A percentile compares a stretch with the other conserved stretches of the same genome.
Conservation (phyloP, 352 stramenopile genomes). For the Globisporangium alternatum region DNA sequence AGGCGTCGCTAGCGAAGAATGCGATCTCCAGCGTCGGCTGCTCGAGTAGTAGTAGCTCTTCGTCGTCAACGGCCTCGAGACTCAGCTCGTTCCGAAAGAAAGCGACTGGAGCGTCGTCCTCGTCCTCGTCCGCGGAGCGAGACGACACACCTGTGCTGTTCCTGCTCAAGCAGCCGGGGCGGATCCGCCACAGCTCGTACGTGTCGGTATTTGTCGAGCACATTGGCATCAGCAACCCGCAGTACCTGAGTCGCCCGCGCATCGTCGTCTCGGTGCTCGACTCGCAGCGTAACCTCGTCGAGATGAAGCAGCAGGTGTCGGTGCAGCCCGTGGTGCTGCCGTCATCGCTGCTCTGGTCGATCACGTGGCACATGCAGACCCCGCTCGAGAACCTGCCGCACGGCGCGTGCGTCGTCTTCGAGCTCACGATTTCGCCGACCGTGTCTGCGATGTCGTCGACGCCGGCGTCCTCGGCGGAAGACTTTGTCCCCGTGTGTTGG, state of each 20-base stretch:
- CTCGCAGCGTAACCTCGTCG: conserved; percentile 57
- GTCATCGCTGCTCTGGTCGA: conserved; percentile 71
- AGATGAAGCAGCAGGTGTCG: conserved; percentile 77
- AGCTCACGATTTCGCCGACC: conserved; percentile 50
- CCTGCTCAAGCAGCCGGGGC: conserved; percentile 68
- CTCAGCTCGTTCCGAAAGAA: conserved; percentile 25
- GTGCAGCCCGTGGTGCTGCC: conserved; percentile 56
- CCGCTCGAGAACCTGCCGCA: conserved; percentile 89
- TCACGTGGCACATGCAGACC: conserved; percentile 93
- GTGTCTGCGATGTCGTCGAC: conserved; percentile 17
- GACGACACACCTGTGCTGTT: conserved; percentile 52
- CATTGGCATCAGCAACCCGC: conserved; percentile 50
- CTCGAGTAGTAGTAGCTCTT: conserved; percentile 7
- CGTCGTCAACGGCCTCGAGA: conserved; percentile 6
- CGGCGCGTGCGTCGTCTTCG: conserved; percentile 65
- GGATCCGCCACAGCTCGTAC: conserved; percentile 77
- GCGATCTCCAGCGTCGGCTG: conserved; percentile 61
- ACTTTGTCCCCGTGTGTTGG: conserved; percentile 72
- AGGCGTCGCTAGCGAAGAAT: conserved; percentile 49
- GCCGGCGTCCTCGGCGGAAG: conserved; percentile 31
- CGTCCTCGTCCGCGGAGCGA: conserved; percentile 14
- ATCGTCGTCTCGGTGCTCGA: conserved; percentile 74
- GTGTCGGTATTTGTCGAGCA: conserved; percentile 80
- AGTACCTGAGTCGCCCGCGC: conserved; percentile 52
- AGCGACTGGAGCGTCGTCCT: conserved; percentile 7